phyloP scores from a whole-genome alignment of 768 basidiomycete genomes.

The Chalciporus piperatus region DNA sequence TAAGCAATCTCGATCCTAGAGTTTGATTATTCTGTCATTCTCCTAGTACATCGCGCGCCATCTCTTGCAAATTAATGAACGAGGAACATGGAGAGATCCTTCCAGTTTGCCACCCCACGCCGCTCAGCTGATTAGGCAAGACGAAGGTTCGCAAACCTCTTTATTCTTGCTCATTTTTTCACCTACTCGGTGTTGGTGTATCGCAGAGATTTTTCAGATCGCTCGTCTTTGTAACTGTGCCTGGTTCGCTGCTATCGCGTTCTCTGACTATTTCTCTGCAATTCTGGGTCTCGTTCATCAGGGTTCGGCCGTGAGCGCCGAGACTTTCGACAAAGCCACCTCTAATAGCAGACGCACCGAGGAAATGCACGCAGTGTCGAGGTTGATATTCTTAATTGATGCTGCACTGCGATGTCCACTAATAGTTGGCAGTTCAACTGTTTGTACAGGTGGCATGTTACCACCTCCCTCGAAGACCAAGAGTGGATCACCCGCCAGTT shows the following conservation, averaged over 20 bases:
- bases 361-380: conserved; percentile 85
- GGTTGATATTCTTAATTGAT: no score
- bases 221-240: conserved; percentile 74
- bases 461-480: conserved; percentile 69
- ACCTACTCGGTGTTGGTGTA: not conserved
- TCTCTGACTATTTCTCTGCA: conserved; percentile 78
- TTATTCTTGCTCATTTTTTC: not conserved
- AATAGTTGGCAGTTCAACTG: conserved; percentile 59
- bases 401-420: no score
- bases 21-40: not conserved
- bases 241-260: conserved; percentile 78
- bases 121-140: conserved; percentile 46
- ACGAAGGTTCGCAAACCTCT: conserved; percentile 40
- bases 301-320: conserved; percentile 57
- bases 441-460: conserved; percentile 86
- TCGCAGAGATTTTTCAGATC: conserved; percentile 72
- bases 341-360: conserved; percentile 38
- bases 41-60: conserved; percentile 76
- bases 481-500: conserved; percentile 61
- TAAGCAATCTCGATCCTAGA: conserved; percentile 31
- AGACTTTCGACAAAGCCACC: conserved; percentile 54
- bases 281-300: conserved; percentile 75
- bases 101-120: conserved; percentile 34
- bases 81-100: conserved; percentile 60
- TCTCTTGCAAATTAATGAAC: conserved; percentile 78